Evolutionary conservation across 805 yeast species (phyloP).

Genomic region (Blastobotrys attinorum): DNA sequence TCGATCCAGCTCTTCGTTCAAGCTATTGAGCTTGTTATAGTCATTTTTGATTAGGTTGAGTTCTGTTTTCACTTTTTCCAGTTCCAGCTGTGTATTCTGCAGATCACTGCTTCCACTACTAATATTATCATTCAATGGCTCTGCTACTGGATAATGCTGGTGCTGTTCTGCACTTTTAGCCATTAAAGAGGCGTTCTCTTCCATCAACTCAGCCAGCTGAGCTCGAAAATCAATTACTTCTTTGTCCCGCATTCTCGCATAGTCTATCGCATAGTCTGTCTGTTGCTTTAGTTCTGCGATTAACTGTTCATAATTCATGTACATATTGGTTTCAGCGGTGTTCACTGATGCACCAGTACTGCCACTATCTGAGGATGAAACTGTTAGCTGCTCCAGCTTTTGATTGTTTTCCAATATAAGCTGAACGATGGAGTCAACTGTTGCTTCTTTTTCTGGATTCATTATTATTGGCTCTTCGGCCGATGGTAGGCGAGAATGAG

Average conservation of each 20-base stretch:
- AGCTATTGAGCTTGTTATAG: background rate
- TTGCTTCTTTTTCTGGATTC: background rate
- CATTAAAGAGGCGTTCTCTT: background rate
- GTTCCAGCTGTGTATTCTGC: background rate
- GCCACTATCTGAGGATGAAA: background rate
- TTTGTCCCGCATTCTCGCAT: conserved; percentile 10
- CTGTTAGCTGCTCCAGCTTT: background rate
- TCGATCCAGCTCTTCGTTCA: conserved; percentile 1
- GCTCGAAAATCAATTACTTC: conserved; percentile 10
- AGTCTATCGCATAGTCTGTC: conserved; percentile 9
- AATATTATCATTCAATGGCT: too few relatives aligned
- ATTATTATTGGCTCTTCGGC: too few relatives aligned
- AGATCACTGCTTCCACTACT: background rate
- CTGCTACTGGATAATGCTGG: too few relatives aligned
- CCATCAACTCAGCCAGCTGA: conserved; percentile 5
- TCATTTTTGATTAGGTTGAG: background rate
- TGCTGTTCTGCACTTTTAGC: background rate
- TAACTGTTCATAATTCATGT: background rate
- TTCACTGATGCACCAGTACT: background rate
- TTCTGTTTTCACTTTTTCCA: background rate
- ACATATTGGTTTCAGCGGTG: background rate
- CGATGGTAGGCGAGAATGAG: too few relatives aligned
- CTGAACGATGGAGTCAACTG: background rate
- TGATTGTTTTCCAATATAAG: background rate
- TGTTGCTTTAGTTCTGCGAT: conserved; percentile 4